phyloP scores from a whole-genome alignment of 192 early-diverging fungal genomes.

The Diversispora epigaea region DNA sequence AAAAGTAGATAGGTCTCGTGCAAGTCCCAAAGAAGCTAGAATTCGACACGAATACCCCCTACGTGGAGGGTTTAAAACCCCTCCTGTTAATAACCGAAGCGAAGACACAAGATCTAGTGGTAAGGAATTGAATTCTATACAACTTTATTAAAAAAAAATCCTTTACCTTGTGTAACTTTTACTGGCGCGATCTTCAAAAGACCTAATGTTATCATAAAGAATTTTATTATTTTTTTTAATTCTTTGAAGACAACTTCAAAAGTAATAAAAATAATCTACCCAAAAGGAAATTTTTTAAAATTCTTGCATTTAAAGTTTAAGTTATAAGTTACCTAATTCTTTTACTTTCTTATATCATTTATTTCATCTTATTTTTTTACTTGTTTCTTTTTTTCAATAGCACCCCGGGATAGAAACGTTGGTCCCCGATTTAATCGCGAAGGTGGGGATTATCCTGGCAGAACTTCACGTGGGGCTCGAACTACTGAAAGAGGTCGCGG shows the following conservation, averaged over 20 bases:
- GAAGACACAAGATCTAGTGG: slow-evolving; percentile 29
- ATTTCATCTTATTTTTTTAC: no score
- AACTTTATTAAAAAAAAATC: neutral
- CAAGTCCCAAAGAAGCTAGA: slow-evolving; percentile 25
- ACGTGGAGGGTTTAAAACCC: slow-evolving; percentile 27
- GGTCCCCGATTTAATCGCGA: slow-evolving; percentile 31
- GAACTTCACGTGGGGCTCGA: slow-evolving; percentile 50
- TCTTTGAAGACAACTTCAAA: no score
- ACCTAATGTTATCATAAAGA: no score
- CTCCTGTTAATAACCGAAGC: slow-evolving; percentile 15
- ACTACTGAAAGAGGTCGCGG: slow-evolving; percentile 48
- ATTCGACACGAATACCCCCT: slow-evolving; percentile 35
- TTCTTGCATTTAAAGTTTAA: no score
- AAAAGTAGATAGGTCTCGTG: slow-evolving; percentile 37
- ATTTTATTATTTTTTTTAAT: no score
- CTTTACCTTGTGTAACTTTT: neutral
- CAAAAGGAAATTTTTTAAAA: no score
- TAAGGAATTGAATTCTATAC: neutral
- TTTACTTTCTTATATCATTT: no score
- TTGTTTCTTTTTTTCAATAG: neutral
- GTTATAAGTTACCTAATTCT: no score
- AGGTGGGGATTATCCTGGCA: slow-evolving; percentile 47
- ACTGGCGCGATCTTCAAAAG: no score
- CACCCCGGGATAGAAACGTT: slow-evolving; percentile 29
- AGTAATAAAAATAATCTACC: no score